Evolutionary conservation across 2,329 filamentous ascomycete genomes (phyloP).

Genomic region (Aspergillus pseudotamarii): DNA sequence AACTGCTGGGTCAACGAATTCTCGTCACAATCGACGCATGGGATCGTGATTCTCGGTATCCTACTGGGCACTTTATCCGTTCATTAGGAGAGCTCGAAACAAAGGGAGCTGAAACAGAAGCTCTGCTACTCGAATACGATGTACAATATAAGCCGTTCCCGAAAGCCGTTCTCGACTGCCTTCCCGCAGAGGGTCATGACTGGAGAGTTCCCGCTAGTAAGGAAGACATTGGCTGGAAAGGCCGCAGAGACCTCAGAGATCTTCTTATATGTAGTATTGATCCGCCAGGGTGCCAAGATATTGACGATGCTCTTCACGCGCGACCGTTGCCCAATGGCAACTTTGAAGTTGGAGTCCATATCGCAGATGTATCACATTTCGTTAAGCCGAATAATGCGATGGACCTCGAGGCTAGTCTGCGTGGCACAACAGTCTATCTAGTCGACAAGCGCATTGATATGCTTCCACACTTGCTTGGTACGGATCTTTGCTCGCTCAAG

Average conservation of each 20-base stretch:
- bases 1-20: conserved; percentile 87
- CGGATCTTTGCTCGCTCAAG: conserved; percentile 93
- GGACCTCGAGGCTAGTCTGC: conserved; percentile 91
- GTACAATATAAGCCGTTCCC: conserved; percentile 98
- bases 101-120: conserved; percentile 97
- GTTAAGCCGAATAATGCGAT: conserved; percentile 96
- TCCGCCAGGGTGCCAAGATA: conserved; percentile 93
- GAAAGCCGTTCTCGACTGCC: conserved; percentile 89
- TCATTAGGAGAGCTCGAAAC: conserved; percentile 92
- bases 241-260: conserved; percentile 78
- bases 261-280: conserved; percentile 97
- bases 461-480: conserved; percentile 94
- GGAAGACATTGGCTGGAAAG: conserved; percentile 84
- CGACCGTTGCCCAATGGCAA: conserved; percentile 85
- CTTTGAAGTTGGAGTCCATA: conserved; percentile 94
- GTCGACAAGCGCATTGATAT: conserved; percentile 99
- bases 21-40: conserved; percentile 93
- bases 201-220: conserved; percentile 85
- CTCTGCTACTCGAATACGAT: conserved; percentile 89
- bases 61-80: conserved; percentile 89
- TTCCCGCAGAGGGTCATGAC: conserved; percentile 86
- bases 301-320: conserved; percentile 94
- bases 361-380: conserved; percentile 98
- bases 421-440: conserved; percentile 94
- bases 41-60: conserved; percentile 91